phyloP scores from a whole-genome alignment of 208 protist genomes.

The Leishmania amazonensis region DNA sequence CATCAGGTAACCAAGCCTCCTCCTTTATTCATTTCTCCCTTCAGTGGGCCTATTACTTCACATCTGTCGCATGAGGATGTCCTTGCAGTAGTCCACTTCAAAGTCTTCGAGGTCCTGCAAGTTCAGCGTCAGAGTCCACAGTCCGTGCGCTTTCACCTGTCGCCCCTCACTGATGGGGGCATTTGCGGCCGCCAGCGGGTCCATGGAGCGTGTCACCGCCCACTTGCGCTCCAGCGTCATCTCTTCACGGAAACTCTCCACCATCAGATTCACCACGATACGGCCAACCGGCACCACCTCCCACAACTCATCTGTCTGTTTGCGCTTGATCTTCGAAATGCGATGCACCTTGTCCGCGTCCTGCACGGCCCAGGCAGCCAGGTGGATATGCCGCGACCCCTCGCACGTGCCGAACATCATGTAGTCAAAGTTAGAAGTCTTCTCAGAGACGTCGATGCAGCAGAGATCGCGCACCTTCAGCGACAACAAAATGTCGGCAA shows the following conservation, averaged over 20 bases:
- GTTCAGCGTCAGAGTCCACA: conserved; percentile 91
- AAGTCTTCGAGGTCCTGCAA: conserved; percentile 92
- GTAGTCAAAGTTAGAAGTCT: conserved; percentile 90
- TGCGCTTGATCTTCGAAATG: conserved; percentile 76
- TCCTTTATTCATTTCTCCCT: neutral
- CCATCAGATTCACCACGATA: conserved; percentile 90
- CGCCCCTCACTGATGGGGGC: conserved; percentile 87
- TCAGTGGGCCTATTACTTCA: conserved; percentile 26
- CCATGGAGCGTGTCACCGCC: conserved; percentile 84
- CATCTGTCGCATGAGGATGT: conserved; percentile 75
- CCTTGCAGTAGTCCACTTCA: conserved; percentile 93
- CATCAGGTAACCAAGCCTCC: neutral
- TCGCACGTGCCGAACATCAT: conserved; percentile 90
- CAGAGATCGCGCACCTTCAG: conserved; percentile 87
- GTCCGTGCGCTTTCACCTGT: conserved; percentile 72
- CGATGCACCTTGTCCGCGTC: conserved; percentile 77
- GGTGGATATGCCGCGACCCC: conserved; percentile 85
- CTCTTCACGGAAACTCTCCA: conserved; percentile 75
- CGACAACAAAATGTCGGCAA: conserved; percentile 61
- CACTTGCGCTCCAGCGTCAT: conserved; percentile 89
- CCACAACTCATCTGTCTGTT: conserved; percentile 84
- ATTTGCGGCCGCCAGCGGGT: conserved; percentile 75
- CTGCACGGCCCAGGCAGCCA: conserved; percentile 89
- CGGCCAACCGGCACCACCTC: conserved; percentile 88
- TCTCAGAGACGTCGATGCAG: conserved; percentile 82